Percentiles rank a stretch among this genome's conserved stretches.
Evolutionary conservation across 345 rosid species (phyloP).

Genomic region (Gossypium thurberi): DNA sequence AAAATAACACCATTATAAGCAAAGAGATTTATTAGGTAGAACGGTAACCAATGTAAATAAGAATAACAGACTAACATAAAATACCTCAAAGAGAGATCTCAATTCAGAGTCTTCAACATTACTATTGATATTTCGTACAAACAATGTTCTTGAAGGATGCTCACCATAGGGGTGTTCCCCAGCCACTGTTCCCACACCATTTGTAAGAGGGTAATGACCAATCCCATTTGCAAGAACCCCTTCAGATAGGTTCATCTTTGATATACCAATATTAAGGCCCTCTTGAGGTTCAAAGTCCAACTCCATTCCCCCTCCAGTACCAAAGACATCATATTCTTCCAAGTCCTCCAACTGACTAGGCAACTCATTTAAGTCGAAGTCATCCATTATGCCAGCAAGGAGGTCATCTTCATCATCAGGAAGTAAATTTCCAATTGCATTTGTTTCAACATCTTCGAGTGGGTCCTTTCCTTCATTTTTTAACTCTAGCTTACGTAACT

Average conservation of each 20-base stretch:
- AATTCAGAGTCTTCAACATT: slow-evolving; percentile 86
- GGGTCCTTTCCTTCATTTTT: slow-evolving; percentile 46
- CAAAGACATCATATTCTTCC: slow-evolving; percentile 81
- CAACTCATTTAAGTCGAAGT: slow-evolving; percentile 56
- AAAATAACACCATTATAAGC: neutral
- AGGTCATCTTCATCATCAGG: slow-evolving; percentile 86
- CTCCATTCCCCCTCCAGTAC: slow-evolving; percentile 87
- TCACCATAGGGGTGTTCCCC: slow-evolving; percentile 97
- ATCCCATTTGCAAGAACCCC: slow-evolving; percentile 43
- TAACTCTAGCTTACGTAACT: slow-evolving; percentile 29
- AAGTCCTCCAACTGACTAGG: slow-evolving; percentile 64
- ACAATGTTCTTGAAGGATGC: slow-evolving; percentile 92
- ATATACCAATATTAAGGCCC: slow-evolving; percentile 33
- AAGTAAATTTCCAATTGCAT: slow-evolving; percentile 48
- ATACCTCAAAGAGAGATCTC: slow-evolving; percentile 83
- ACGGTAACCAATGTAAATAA: neutral
- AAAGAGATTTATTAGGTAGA: neutral
- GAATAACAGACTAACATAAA: neutral
- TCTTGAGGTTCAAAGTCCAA: slow-evolving; percentile 65
- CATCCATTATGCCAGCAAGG: slow-evolving; percentile 76
- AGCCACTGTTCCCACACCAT: slow-evolving; percentile 60
- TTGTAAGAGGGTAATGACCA: slow-evolving; percentile 41
- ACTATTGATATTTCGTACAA: slow-evolving; percentile 92
- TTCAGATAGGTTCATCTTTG: slow-evolving; percentile 49
- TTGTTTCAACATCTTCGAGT: slow-evolving; percentile 43